A percentile compares a stretch with the other conserved stretches of the same genome.
Conservation (phyloP, 805 yeast species). For the Metschnikowia anglica region DNA sequence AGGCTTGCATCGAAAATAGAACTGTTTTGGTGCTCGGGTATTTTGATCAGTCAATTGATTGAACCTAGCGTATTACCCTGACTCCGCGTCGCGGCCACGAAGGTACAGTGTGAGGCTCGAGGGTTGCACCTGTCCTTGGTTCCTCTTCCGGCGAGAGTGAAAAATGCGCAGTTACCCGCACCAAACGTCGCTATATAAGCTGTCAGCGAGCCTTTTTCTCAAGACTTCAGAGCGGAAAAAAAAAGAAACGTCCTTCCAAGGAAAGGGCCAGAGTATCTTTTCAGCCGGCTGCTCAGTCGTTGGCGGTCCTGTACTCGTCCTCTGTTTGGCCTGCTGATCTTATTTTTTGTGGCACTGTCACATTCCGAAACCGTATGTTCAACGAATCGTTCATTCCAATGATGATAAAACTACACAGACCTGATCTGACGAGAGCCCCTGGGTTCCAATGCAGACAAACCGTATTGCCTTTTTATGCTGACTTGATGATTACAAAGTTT, state of each 20-base stretch:
- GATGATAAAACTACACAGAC: slow-evolving; percentile 27
- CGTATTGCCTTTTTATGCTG: slow-evolving; percentile 23
- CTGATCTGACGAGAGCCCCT: slow-evolving; percentile 24
- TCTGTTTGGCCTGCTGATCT: no score
- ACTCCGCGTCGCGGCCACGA: no score
- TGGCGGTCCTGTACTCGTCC: no score
- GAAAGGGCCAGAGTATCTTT: no score
- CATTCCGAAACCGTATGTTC: slow-evolving; percentile 17
- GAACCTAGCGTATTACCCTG: no score
- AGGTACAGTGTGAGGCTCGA: background rate
- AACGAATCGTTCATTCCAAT: slow-evolving; percentile 10
- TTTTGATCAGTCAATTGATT: no score
- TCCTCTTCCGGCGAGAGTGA: background rate
- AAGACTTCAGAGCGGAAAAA: background rate
- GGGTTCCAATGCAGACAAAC: slow-evolving; percentile 23
- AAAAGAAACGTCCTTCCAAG: no score
- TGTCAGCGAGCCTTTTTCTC: background rate
- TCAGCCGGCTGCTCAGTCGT: no score
- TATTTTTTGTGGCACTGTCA: slow-evolving; percentile 7
- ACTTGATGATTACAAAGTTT: slow-evolving; percentile 11
- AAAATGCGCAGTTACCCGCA: slow-evolving; percentile 2
- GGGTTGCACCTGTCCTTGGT: background rate
- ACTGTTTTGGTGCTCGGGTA: no score
- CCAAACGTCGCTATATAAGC: background rate
- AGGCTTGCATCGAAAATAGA: no score